Base-by-base conservation (phyloP, 768 basidiomycete species). In the Xanthoconium stramineum region DNA sequence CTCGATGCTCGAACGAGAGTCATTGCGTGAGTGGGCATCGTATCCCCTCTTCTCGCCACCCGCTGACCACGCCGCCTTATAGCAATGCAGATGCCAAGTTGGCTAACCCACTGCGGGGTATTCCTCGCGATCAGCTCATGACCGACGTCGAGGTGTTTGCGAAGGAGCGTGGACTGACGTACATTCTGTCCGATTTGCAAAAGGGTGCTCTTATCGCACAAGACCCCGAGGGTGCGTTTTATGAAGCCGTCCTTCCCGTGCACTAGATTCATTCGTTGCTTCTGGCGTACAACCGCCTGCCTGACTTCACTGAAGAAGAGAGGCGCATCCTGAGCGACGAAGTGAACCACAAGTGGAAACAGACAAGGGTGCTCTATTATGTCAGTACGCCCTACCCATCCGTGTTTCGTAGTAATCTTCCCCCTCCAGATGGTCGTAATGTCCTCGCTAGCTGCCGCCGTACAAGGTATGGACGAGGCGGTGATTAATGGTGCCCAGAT, bases 151-250 rank as follows among this genome's bases (percentile, higher is more conserved):
- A 83, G 45, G 67, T 72, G 9, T 94, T 92, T 62, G 80, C 83
- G 0, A 74, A 71, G 53, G 78, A 71, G 52, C 61, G 71, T 6
- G 71, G 71, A 1, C 50, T 71, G 52, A 74, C 75, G 10, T 78
- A 83, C 43, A 74, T 79, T 20, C 61, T 74, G 3, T 47, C 72
- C 3, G 59, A 80, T 11, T 78, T 92, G 59, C 74, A 79, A 64
- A 90, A 88, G 72, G 89, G 83, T 19, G 91, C 91, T 0, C 72
- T 91, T 44, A 64, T 91, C 20, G 89, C 90, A 2, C 89, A 91
- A 65, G 80, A 83, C 55, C 84, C 88, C 0, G 65, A 63, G 56
- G 72, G 54, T 85, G 77, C 58, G 66, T 44, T 65, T 76, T 3
- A 29, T 4, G 12, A 57, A 70, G 2, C 9, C 74, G 38, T 64